Conservation (phyloP, 2,329 filamentous ascomycete species). For the Rutstroemia sydowiana region DNA sequence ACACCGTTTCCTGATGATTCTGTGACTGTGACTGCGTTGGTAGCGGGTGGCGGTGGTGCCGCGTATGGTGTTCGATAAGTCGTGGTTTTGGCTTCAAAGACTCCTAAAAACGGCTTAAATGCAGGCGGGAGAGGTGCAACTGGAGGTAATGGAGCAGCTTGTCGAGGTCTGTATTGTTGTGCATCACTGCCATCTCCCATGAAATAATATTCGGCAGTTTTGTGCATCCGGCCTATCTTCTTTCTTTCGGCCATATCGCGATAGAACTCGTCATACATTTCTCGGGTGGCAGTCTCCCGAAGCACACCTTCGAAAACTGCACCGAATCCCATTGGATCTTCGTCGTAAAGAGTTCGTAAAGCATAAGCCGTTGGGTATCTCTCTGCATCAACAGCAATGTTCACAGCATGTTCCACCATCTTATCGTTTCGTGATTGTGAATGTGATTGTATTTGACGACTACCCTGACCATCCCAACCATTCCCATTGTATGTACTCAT, state of each 20-base stretch:
- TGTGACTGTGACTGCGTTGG: not conserved
- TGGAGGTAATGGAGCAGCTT: slow-evolving; percentile 1
- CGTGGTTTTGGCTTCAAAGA: slow-evolving; percentile 13
- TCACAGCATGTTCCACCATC: slow-evolving; percentile 50
- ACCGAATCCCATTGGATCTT: slow-evolving; percentile 44
- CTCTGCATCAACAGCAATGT: slow-evolving; percentile 47
- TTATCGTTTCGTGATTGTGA: slow-evolving; percentile 34
- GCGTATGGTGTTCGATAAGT: slow-evolving; percentile 12
- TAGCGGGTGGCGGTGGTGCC: not conserved
- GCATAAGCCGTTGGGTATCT: slow-evolving; percentile 58
- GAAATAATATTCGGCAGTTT: slow-evolving; percentile 46
- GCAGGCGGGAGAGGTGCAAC: not conserved
- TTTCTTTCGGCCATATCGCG: slow-evolving; percentile 47
- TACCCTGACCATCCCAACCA: slow-evolving; percentile 18
- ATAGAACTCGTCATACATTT: slow-evolving; percentile 45
- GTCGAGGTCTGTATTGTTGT: slow-evolving; percentile 11
- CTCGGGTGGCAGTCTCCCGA: slow-evolving; percentile 43
- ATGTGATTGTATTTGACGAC: slow-evolving; percentile 16
- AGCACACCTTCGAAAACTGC: slow-evolving; percentile 52
- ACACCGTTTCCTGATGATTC: not conserved
- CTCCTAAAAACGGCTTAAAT: slow-evolving; percentile 2
- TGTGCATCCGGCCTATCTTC: slow-evolving; percentile 48
- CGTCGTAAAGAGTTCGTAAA: slow-evolving; percentile 52
- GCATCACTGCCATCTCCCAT: slow-evolving; percentile 29
- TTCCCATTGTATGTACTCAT: slow-evolving; percentile 8